Evolutionary conservation across 1,284 basidiomycete genomes (phyloP).

Genomic region (Vanrija sp.): DNA sequence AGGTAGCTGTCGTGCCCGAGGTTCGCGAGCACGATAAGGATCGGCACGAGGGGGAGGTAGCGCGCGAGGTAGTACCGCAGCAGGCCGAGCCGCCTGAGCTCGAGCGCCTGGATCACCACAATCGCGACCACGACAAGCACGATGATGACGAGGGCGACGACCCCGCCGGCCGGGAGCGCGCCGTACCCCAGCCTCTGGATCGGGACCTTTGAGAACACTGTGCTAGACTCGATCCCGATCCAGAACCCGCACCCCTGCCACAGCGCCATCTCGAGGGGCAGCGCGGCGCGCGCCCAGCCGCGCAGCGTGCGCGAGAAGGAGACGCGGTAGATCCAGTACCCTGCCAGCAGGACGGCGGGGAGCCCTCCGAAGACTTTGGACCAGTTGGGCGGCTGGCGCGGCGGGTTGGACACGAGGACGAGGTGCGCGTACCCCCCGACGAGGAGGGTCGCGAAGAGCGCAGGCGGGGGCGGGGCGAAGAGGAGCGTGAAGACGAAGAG

Average conservation of each 20-base stretch:
- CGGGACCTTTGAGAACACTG: constrained; percentile 39
- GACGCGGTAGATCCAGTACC: constrained; percentile 40
- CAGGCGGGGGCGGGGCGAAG: constrained; percentile 25
- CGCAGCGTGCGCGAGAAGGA: constrained; percentile 28
- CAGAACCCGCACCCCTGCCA: constrained; percentile 45
- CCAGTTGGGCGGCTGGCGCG: constrained; percentile 33
- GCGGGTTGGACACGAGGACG: constrained; percentile 29
- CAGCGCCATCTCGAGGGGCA: constrained; percentile 33
- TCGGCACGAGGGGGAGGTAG: constrained; percentile 39
- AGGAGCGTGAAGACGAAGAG: constrained; percentile 32
- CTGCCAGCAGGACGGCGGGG: constrained; percentile 26
- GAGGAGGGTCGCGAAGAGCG: constrained; percentile 28
- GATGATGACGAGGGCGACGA: constrained; percentile 28
- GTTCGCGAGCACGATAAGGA: constrained; percentile 33
- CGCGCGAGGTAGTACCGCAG: constrained; percentile 38
- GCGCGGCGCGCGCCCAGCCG: constrained; percentile 22
- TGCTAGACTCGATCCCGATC: constrained; percentile 41
- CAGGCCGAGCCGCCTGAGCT: constrained; percentile 30
- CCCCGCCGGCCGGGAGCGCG: constrained; percentile 24
- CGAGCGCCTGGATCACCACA: constrained; percentile 32
- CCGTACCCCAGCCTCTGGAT: constrained; percentile 39
- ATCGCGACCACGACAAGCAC: constrained; percentile 25
- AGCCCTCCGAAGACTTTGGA: constrained; percentile 25
- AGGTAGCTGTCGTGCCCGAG: constrained; percentile 33
- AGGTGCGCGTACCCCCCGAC: constrained; percentile 39